Percentiles rank a stretch among this genome's conserved stretches.
Conservation (phyloP, 1,284 basidiomycete species). For the Lentinula novae-zelandiae region DNA sequence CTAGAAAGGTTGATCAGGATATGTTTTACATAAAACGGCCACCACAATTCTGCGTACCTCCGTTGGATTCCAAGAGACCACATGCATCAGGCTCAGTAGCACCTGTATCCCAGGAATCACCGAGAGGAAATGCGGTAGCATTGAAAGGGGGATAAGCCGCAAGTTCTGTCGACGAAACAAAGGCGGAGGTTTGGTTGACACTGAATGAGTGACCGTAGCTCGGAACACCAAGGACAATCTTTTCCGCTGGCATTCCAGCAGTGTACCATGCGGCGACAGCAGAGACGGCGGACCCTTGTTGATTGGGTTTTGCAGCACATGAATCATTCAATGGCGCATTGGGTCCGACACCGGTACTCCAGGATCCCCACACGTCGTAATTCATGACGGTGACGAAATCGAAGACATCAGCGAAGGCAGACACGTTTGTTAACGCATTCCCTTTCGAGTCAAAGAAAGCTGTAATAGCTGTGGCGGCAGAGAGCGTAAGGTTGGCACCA, state of each 20-base stretch:
- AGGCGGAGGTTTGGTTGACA: slow-evolving; percentile 32
- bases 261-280: slow-evolving; percentile 71
- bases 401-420: slow-evolving; percentile 53
- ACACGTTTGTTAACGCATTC: slow-evolving; percentile 50
- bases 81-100: slow-evolving; percentile 36
- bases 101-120: slow-evolving; percentile 50
- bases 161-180: slow-evolving; percentile 30
- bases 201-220: slow-evolving; percentile 69
- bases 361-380: slow-evolving; percentile 48
- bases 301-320: slow-evolving; percentile 57
- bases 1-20: slow-evolving; percentile 28
- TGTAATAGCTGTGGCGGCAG: slow-evolving; percentile 56
- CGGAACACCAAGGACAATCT: slow-evolving; percentile 82
- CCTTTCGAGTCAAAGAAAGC: slow-evolving; percentile 55
- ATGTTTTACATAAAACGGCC: not conserved
- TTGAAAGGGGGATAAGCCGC: slow-evolving; percentile 50
- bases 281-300: slow-evolving; percentile 70
- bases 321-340: slow-evolving; percentile 83
- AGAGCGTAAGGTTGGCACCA: slow-evolving; percentile 53
- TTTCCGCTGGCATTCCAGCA: slow-evolving; percentile 61
- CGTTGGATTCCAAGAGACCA: slow-evolving; percentile 29
- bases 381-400: slow-evolving; percentile 73
- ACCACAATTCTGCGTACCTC: slow-evolving; percentile 6
- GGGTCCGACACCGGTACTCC: slow-evolving; percentile 47
- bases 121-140: slow-evolving; percentile 39